Evolutionary conservation across 768 basidiomycete species (phyloP).

Genomic region (Hydnomerulius pinastri): DNA sequence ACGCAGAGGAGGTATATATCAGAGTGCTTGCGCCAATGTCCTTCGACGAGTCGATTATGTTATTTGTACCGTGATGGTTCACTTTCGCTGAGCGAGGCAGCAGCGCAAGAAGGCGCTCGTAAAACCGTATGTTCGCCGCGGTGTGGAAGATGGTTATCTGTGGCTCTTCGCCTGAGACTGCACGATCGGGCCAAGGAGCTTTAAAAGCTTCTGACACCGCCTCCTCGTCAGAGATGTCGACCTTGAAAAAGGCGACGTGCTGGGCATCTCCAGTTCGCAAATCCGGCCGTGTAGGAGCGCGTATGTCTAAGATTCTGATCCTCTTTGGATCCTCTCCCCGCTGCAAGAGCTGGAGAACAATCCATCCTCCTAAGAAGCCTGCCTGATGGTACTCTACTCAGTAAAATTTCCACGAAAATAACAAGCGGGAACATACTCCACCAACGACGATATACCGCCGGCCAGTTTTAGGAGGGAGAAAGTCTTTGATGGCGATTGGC

Average conservation of each 20-base stretch:
- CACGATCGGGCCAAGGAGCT: conserved; percentile 55
- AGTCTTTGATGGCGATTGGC: conserved; percentile 40
- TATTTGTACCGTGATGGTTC: conserved; percentile 68
- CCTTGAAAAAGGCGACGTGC: conserved; percentile 57
- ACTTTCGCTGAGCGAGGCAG: conserved; percentile 57
- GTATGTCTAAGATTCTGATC: conserved; percentile 70
- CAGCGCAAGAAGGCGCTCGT: conserved; percentile 57
- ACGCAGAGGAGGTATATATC: conserved; percentile 75
- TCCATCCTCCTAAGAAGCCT: conserved; percentile 80
- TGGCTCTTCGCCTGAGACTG: conserved; percentile 20
- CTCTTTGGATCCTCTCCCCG: conserved; percentile 68
- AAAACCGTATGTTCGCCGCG: conserved; percentile 78
- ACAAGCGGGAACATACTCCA: conserved; percentile 49
- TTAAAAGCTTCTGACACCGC: conserved; percentile 63
- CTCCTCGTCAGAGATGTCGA: conserved; percentile 55
- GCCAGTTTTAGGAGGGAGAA: conserved; percentile 69
- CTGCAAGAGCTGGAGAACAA: conserved; percentile 63
- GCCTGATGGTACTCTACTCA: conserved; percentile 41
- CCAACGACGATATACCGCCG: conserved; percentile 77
- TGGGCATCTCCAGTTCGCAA: conserved; percentile 52
- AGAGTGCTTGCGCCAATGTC: conserved; percentile 56
- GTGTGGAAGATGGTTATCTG: conserved; percentile 72
- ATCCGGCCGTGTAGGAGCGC: conserved; percentile 58
- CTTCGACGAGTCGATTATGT: conserved; percentile 62
- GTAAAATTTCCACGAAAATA: neutral